phyloP scores from a whole-genome alignment of 176 grass and related monocot genomes.

The Zoysia pacifica region DNA sequence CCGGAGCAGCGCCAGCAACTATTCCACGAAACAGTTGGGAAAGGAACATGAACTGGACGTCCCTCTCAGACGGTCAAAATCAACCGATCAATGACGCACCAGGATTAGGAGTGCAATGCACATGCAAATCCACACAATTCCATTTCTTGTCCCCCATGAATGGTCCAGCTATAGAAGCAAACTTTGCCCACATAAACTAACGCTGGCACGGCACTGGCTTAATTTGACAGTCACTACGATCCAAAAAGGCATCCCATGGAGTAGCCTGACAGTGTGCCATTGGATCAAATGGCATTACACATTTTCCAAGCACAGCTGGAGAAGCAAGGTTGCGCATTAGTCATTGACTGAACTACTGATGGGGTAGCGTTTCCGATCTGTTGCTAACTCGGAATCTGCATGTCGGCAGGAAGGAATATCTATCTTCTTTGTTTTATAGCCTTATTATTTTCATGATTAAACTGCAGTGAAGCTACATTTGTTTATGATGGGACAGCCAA shows the following conservation, averaged over 20 bases:
- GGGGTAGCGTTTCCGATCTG: not conserved
- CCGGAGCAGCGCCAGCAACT: too few species aligned
- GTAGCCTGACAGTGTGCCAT: constrained; percentile 13
- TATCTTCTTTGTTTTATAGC: not conserved
- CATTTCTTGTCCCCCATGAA: not conserved
- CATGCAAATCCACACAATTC: too few species aligned
- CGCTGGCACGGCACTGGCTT: not conserved
- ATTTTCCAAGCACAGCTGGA: constrained; percentile 7
- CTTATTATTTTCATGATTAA: not conserved
- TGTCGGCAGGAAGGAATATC: too few species aligned
- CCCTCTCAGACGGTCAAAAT: too few species aligned
- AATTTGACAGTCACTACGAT: constrained; percentile 29
- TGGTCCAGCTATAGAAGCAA: not conserved
- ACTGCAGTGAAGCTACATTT: not conserved
- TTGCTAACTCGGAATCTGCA: too few species aligned
- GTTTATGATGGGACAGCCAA: too few species aligned
- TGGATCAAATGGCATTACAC: constrained; percentile 39
- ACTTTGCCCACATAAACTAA: not conserved
- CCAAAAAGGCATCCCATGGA: constrained; percentile 53
- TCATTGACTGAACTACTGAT: constrained; percentile 9
- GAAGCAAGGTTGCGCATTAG: not conserved
- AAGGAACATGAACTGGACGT: too few species aligned
- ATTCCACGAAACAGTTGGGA: too few species aligned
- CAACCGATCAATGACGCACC: too few species aligned
- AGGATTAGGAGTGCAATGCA: too few species aligned